Conservation (phyloP, 352 stramenopile genomes). For the Phytophthora sp. region DNA sequence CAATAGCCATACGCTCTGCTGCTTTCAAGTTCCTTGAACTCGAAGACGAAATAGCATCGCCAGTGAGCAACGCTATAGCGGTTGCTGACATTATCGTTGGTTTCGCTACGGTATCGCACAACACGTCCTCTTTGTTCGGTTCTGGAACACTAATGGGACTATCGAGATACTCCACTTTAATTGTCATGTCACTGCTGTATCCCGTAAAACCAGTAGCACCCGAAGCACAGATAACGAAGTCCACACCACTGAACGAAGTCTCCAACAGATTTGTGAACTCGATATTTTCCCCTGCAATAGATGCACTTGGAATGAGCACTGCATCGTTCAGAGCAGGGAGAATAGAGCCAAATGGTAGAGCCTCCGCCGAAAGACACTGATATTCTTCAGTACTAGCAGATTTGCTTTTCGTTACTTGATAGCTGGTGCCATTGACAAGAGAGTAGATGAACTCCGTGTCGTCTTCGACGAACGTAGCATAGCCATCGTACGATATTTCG, state of each 20-base stretch:
- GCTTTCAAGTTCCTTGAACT: conserved; percentile 17
- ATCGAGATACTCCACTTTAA: conserved; percentile 34
- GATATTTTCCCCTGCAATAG: conserved; percentile 10
- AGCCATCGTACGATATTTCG: conserved; percentile 31
- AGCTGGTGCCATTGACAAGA: conserved; percentile 28
- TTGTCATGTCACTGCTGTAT: conserved; percentile 39
- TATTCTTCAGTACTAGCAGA: neutral
- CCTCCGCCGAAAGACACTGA: conserved; percentile 26
- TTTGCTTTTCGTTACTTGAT: conserved; percentile 16
- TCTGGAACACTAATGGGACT: conserved; percentile 12
- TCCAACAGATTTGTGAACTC: conserved; percentile 40
- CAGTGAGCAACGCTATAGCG: conserved; percentile 23
- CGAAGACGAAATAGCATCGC: neutral
- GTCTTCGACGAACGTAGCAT: conserved; percentile 22
- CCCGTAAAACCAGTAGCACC: conserved; percentile 30
- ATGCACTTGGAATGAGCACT: conserved; percentile 23
- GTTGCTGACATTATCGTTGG: conserved; percentile 14
- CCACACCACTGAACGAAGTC: conserved; percentile 30
- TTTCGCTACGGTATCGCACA: conserved; percentile 10
- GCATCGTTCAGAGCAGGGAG: conserved; percentile 27
- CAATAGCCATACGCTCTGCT: conserved; percentile 12
- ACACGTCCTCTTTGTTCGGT: neutral
- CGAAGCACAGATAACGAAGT: conserved; percentile 37
- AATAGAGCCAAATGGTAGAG: conserved; percentile 33
- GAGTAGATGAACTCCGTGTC: conserved; percentile 23